These are phyloP conservation scores for Aspergillus ibericus DNA, from an alignment of 2,329 filamentous ascomycete species.

Conservation along the genomic window DNA sequence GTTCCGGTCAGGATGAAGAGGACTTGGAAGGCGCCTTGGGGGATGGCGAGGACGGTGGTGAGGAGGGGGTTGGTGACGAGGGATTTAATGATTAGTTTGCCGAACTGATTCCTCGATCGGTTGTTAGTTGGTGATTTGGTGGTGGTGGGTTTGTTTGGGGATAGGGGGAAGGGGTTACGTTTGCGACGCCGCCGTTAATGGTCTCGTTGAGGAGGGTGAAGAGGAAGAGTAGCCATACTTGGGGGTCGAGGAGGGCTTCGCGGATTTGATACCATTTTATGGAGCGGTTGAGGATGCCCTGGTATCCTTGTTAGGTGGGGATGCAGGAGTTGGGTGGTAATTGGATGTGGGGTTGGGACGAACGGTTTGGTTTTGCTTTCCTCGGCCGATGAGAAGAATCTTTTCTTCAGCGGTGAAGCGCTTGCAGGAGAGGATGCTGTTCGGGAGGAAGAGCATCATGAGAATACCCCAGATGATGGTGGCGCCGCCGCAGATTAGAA, in stretches of 20 bases:
- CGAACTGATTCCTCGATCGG: too few relatives aligned
- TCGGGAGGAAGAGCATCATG: constrained; percentile 45
- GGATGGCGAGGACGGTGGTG: constrained; percentile 57
- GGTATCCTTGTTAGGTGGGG: not conserved
- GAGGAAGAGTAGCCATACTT: constrained; percentile 48
- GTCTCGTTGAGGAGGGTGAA: constrained; percentile 55
- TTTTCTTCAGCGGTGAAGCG: constrained; percentile 48
- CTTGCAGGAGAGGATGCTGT: constrained; percentile 45
- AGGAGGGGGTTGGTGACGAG: constrained; percentile 48
- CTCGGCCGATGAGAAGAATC: constrained; percentile 43
- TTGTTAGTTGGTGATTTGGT: not conserved
- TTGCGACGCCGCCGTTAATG: constrained; percentile 54
- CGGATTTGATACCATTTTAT: constrained; percentile 52
- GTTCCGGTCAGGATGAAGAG: constrained; percentile 54
- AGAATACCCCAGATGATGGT: constrained; percentile 46
- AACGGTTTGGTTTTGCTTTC: constrained; percentile 19
- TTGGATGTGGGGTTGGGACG: not conserved
- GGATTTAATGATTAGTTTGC: constrained; percentile 53
- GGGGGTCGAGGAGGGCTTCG: constrained; percentile 48
- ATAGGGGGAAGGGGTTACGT: constrained; percentile 22
- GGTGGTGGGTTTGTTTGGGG: too few relatives aligned
- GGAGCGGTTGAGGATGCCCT: constrained; percentile 48
- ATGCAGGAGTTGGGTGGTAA: not conserved
- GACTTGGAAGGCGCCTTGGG: constrained; percentile 55
- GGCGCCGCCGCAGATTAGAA: constrained; percentile 47